These are phyloP conservation scores for Pachyrhizus erosus DNA, from an alignment of 306 rosid genomes.

Conservation along the genomic window DNA sequence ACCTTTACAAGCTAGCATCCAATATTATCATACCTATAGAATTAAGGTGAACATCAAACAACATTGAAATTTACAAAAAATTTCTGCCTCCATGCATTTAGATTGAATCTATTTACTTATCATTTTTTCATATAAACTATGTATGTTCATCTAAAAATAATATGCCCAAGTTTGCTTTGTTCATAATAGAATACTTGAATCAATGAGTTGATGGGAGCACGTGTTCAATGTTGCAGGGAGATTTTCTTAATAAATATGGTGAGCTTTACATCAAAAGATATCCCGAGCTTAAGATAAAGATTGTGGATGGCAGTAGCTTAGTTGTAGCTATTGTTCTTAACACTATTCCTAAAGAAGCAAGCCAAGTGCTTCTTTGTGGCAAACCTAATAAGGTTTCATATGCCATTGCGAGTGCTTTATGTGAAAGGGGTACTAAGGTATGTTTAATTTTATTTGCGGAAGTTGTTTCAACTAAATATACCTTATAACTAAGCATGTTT, in stretches of 20 bases:
- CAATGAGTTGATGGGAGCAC: not conserved
- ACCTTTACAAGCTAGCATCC: too few relatives aligned
- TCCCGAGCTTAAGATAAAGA: conserved; percentile 63
- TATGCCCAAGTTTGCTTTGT: not conserved
- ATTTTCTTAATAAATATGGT: conserved; percentile 66
- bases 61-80: too few relatives aligned
- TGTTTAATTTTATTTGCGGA: not conserved
- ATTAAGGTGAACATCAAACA: too few relatives aligned
- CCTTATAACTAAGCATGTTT: not conserved
- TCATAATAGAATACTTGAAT: not conserved
- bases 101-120: not conserved
- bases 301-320: conserved; percentile 86
- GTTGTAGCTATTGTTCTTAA: conserved; percentile 66
- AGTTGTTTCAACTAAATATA: not conserved
- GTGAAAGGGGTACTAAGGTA: conserved; percentile 71
- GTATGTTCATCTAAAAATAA: not conserved
- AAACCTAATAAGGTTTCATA: conserved; percentile 64
- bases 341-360: conserved; percentile 62
- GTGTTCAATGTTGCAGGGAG: conserved; percentile 55
- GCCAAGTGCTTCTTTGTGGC: conserved; percentile 65
- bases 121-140: not conserved
- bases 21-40: too few relatives aligned
- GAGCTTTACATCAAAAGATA: conserved; percentile 56
- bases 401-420: conserved; percentile 62
- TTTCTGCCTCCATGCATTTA: not conserved